Percentiles rank a stretch among this genome's conserved stretches.
These are phyloP conservation scores for Lentinula detonsa DNA, from an alignment of 768 basidiomycete species.

Conservation along the genomic window DNA sequence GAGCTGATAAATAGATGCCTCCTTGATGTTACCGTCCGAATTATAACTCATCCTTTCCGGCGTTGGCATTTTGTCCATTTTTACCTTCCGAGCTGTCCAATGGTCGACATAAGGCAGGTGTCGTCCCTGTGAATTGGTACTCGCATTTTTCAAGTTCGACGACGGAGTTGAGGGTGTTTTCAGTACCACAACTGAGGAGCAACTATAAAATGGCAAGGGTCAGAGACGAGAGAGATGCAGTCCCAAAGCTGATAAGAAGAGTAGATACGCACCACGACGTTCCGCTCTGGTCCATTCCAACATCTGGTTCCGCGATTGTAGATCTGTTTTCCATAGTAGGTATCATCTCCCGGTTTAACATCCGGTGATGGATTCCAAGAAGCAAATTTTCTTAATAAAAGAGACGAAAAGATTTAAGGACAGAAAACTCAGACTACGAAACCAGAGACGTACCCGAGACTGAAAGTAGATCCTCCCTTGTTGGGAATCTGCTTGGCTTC, in stretches of 20 bases:
- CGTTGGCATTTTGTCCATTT: constrained; percentile 23
- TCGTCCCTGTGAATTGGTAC: constrained; percentile 81
- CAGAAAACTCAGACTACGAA: not conserved
- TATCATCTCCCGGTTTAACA: constrained; percentile 52
- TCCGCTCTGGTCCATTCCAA: constrained; percentile 95
- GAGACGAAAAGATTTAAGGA: not conserved
- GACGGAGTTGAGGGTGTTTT: constrained; percentile 74
- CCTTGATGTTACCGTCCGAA: not conserved
- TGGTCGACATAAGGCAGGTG: constrained; percentile 76
- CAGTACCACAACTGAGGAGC: constrained; percentile 75
- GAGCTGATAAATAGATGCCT: not conserved
- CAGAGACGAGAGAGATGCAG: not conserved
- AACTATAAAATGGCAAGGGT: constrained; percentile 39
- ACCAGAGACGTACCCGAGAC: constrained; percentile 71
- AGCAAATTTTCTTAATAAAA: constrained; percentile 53
- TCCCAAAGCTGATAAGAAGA: not conserved
- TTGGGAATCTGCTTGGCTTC: constrained; percentile 86
- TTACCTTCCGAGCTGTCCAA: constrained; percentile 32
- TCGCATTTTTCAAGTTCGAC: constrained; percentile 95
- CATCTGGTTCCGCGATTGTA: constrained; percentile 86
- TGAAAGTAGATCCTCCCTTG: constrained; percentile 65
- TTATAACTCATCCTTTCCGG: constrained; percentile 35
- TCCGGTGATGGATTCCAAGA: constrained; percentile 71
- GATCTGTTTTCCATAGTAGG: constrained; percentile 75
- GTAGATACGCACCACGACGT: constrained; percentile 53